Evolutionary conservation across 2,329 filamentous ascomycete species (phyloP), one percentile per base, ranked within the genome.

Genomic region (Aspergillus sp.): DNA sequence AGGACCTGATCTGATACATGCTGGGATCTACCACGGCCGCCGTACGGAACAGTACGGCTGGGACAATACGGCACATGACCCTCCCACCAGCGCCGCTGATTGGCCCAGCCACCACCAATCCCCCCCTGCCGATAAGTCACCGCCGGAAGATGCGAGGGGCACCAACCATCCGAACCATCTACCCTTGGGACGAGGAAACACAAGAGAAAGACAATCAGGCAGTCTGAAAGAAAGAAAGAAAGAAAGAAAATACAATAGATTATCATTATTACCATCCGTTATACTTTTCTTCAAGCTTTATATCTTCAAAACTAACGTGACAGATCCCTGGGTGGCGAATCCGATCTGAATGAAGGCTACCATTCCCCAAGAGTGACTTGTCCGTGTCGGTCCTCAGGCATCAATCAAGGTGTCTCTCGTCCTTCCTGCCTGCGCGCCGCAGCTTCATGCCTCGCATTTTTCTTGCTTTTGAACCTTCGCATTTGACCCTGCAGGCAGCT

Each of bases 51-150:
- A 48, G 45, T 27, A 42, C 45, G 44, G 45, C 12, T 27, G 30
- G 33, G 27, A 37, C 27, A 19, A 19, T 19, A 19, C 27, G 41
- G 48, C 48, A 49, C 44, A 44, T 44, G 47, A 49, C 44, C 41
- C 39, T 19, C 19, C 4, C 19, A 11, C 29, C 33, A 27, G 12
- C 35, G 19, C 13, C 35, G 35, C 28, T 56, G 49, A 62, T 62
- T 62, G 59, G 60, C 43, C 60, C 59, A 62, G 50, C 60, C 60
- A 58, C 60, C 52, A 49, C 44, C 42, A 19, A 19, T 19, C 19
- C 19, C 19, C 19, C 19, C 19, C 19, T 19, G 19, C 19, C 19
- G 19, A 19, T 19, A 19, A 19, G 19, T 19, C 19, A 19, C 2
- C 2, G 19, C 19, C 19, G 19, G 19, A 19, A 42, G 34, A 42